Base-by-base conservation (phyloP, 1,284 basidiomycete species). In the Termitomyces sp. region DNA sequence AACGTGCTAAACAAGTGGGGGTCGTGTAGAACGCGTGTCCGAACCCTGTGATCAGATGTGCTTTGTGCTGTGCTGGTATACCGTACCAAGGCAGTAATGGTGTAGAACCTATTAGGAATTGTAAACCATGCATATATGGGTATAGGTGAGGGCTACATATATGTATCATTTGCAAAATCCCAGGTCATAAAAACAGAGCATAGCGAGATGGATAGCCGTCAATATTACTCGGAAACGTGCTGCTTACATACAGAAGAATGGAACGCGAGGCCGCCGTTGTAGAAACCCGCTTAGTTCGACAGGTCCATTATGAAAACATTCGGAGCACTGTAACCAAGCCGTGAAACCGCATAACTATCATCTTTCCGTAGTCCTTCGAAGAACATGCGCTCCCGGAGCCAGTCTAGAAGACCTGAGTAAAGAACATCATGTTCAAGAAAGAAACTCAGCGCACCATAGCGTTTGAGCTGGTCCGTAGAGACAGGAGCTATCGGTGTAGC, bases 251-350 rank as follows among this genome's bases (percentile, higher is more conserved):
- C 30, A 6, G 28, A 34, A 34, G 19, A 26, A 50, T 3, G 30
- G 28, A 13, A 30, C 30, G 15, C 40, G 21, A 36, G 24, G 21
- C 12, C 17, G 13, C 24, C 5, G 19, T 36, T 0, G 36, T 24
- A 5, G 8, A 4, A 30, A 34, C 3, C 15, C 13, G 34, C 12
- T 58, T 62, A 73, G 17, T 59, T 56, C n/a, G 66, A 64, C 36
- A 75, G 50, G 17, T 72, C 69, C 80, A 91, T 82, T 38, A 88
- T 73, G 65, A 89, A 87, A 34, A 90, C 80, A 64, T 92, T 91
- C 1, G 88, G 82, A 1, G 89, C 89, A 51, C 75, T 76, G 69
- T 81, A 92, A 0, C 89, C 89, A 33, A 92, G 79, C 10, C 88
- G 77, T 9, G 71, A 65, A 36, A 70, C 62, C 1, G 77, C 72